Percentiles rank a stretch among this genome's conserved stretches.
Evolutionary conservation across 2,329 filamentous ascomycete genomes (phyloP).

Genomic region (Westerdykella ornata): DNA sequence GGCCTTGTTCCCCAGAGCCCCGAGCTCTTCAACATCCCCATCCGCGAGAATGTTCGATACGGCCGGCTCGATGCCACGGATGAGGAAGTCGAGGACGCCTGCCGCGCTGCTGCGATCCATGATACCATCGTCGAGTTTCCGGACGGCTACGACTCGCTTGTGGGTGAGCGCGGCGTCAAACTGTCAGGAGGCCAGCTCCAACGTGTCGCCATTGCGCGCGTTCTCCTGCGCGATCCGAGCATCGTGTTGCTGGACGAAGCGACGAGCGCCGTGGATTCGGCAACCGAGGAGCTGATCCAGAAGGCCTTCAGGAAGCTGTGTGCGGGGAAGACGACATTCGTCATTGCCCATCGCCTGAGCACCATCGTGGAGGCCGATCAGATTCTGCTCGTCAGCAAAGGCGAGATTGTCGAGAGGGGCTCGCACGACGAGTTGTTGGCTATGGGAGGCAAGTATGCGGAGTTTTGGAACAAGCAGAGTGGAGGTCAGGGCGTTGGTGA

Average conservation of each 20-base stretch:
- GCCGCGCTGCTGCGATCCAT: constrained; percentile 56
- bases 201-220: constrained; percentile 62
- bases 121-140: constrained; percentile 57
- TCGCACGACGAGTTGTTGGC: constrained; percentile 70
- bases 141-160: constrained; percentile 36
- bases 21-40: constrained; percentile 56
- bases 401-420: constrained; percentile 69
- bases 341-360: constrained; percentile 72
- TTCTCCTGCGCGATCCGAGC: constrained; percentile 72
- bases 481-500: no score
- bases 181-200: constrained; percentile 62
- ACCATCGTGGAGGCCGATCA: constrained; percentile 82
- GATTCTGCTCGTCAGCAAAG: constrained; percentile 70
- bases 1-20: constrained; percentile 61
- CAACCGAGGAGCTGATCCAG: constrained; percentile 61
- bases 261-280: constrained; percentile 77
- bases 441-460: constrained; percentile 65
- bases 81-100: constrained; percentile 54
- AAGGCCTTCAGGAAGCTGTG: constrained; percentile 54
- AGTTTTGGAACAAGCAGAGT: constrained; percentile 84
- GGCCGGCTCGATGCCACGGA: constrained; percentile 56
- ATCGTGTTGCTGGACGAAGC: constrained; percentile 82
- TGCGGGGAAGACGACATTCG: constrained; percentile 58
- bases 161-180: constrained; percentile 37
- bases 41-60: constrained; percentile 60